phyloP scores from a whole-genome alignment of 2,329 filamentous ascomycete genomes.

The Botrytis squamosa region DNA sequence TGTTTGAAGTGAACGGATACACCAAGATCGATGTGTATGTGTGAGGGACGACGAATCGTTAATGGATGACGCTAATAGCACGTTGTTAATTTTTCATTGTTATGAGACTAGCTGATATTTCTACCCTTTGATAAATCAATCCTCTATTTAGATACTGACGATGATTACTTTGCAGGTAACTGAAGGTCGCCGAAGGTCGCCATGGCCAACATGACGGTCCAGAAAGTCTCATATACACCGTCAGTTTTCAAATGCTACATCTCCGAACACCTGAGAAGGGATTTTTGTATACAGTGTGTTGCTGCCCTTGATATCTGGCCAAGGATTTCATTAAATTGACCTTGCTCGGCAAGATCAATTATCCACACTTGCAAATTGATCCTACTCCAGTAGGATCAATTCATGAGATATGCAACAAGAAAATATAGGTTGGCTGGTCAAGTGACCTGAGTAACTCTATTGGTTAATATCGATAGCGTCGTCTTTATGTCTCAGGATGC shows the following conservation, averaged over 20 bases:
- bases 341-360: neutral
- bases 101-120: neutral
- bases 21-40: neutral
- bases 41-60: neutral
- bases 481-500: neutral
- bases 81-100: too few relatives aligned
- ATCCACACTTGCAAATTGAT: neutral
- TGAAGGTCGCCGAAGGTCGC: neutral
- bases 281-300: neutral
- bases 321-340: neutral
- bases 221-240: neutral
- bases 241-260: neutral
- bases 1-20: neutral
- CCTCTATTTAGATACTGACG: neutral
- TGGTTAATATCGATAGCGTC: neutral
- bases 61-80: neutral
- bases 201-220: neutral
- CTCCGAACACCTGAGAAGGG: neutral
- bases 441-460: neutral
- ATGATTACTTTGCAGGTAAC: neutral
- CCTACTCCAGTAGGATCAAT: conserved; percentile 1
- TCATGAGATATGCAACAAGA: conserved; percentile 1
- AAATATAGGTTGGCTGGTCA: neutral
- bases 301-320: neutral
- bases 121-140: neutral